A percentile compares a stretch with the other conserved stretches of the same genome.
Conservation (phyloP, 306 rosid species). For the Prunus persica region Prunus_persica_NCBIv2 NC_034009.1:18878501-18879000, state of each 20-base stretch:
- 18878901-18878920: not conserved
- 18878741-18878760: slow-evolving; percentile 87
- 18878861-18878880: not conserved
- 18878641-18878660: slow-evolving; percentile 1
- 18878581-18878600: slow-evolving; percentile 23
- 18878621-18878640: not conserved
- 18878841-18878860: not conserved
- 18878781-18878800: slow-evolving; percentile 61
- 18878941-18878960: not conserved
- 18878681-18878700: slow-evolving; percentile 53
- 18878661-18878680: slow-evolving; percentile 39
- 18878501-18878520: slow-evolving; percentile 9
- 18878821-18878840: slow-evolving; percentile 80
- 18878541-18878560: slow-evolving; percentile 20
- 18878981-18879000: not conserved
- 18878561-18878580: slow-evolving; percentile 8
- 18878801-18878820: slow-evolving; percentile 92
- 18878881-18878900: not conserved
- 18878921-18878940: not conserved
- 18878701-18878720: slow-evolving; percentile 83
- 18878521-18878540: slow-evolving; percentile 7
- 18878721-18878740: slow-evolving; percentile 97
- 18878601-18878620: slow-evolving; percentile 5
- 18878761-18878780: slow-evolving; percentile 71
- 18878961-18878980: not conserved